These are phyloP conservation scores for Auriscalpium orientale DNA, from an alignment of 768 basidiomycete species.

Conservation along the genomic window DNA sequence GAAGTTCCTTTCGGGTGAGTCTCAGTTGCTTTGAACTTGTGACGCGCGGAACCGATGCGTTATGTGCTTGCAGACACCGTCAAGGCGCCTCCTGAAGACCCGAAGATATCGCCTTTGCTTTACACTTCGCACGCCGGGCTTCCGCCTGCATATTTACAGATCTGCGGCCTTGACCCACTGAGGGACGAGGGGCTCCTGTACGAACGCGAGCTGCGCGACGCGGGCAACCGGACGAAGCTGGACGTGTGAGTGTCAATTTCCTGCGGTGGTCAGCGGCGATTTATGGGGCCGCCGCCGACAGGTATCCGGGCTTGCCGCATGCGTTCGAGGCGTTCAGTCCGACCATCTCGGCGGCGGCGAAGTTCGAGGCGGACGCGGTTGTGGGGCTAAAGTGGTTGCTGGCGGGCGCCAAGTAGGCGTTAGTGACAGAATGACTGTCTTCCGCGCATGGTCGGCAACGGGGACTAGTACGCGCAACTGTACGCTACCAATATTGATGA, in stretches of 20 bases:
- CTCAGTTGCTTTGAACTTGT: not conserved
- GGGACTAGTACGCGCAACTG: too few species aligned
- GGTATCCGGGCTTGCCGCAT: not conserved
- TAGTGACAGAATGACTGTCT: too few species aligned
- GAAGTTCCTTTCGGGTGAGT: not conserved
- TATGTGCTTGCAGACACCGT: not conserved
- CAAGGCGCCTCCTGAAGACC: not conserved
- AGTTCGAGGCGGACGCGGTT: not conserved
- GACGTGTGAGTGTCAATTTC: not conserved
- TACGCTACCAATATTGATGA: too few species aligned
- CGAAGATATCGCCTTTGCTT: not conserved
- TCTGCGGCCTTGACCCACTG: not conserved
- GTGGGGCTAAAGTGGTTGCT: not conserved
- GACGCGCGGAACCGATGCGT: not conserved
- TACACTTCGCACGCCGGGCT: not conserved
- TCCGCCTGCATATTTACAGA: not conserved
- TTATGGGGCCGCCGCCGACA: not conserved
- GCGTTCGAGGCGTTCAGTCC: not conserved
- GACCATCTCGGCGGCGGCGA: not conserved
- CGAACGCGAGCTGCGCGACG: not conserved
- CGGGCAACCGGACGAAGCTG: not conserved
- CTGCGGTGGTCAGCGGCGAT: not conserved
- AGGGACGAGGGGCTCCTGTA: slow-evolving; percentile 2
- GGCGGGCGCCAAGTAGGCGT: not conserved
- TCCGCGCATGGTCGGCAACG: too few species aligned